phyloP scores from a whole-genome alignment of 2,329 filamentous ascomycete species.

The Neofusicoccum sp. region DNA sequence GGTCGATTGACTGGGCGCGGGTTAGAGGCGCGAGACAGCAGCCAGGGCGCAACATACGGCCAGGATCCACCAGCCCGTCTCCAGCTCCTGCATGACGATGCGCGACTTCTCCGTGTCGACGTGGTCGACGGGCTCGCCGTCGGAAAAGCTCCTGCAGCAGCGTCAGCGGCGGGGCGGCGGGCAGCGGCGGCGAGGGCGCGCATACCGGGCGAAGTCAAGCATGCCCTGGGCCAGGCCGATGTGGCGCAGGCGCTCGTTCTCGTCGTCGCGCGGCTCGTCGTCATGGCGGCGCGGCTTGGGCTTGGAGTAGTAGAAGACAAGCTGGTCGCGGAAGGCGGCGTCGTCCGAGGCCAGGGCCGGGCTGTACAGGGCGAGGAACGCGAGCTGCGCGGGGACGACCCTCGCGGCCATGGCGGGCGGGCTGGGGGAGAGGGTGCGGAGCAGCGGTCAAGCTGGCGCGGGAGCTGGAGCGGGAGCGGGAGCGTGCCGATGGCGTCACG shows the following conservation, averaged over 20 bases:
- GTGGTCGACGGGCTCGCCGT: constrained; percentile 71
- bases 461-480: too few species aligned
- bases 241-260: constrained; percentile 84
- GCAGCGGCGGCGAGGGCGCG: constrained; percentile 17
- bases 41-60: constrained; percentile 60
- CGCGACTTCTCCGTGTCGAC: constrained; percentile 90
- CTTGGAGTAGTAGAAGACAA: constrained; percentile 84
- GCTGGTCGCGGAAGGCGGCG: constrained; percentile 74
- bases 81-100: constrained; percentile 81
- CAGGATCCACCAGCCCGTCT: constrained; percentile 92
- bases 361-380: constrained; percentile 94
- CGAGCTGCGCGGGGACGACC: constrained; percentile 75
- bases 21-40: constrained; percentile 6
- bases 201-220: constrained; percentile 77
- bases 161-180: constrained; percentile 20
- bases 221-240: constrained; percentile 96
- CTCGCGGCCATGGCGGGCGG: constrained; percentile 25
- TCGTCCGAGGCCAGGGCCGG: constrained; percentile 73
- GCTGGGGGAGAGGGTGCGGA: background rate
- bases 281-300: constrained; percentile 33
- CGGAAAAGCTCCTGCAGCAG: constrained; percentile 68
- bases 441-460: background rate
- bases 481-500: background rate
- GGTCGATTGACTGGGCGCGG: constrained; percentile 65
- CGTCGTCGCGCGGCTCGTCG: constrained; percentile 57